Percentiles rank a stretch among this genome's conserved stretches.
phyloP scores from a whole-genome alignment of 805 yeast genomes.

The Cyberlindnera lachancei region DNA sequence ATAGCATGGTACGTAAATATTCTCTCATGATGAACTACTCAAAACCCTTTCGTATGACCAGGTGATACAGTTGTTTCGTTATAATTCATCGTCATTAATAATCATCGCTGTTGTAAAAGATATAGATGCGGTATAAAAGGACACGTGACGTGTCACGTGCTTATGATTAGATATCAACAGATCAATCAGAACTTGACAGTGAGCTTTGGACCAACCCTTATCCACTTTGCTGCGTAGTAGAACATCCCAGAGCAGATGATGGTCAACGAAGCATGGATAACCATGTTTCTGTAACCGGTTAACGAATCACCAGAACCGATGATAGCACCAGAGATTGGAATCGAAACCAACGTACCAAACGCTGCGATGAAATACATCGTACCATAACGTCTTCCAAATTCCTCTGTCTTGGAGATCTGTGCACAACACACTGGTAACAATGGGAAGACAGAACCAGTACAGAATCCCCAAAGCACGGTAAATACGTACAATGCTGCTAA shows the following conservation, averaged over 20 bases:
- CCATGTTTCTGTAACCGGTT: slow-evolving; percentile 1
- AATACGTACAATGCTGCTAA: slow-evolving; percentile 28
- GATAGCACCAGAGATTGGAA: slow-evolving; percentile 43
- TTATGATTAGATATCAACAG: too few relatives aligned
- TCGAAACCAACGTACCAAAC: slow-evolving; percentile 37
- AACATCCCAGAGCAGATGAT: slow-evolving; percentile 1
- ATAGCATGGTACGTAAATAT: too few relatives aligned
- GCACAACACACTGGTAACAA: slow-evolving; percentile 38
- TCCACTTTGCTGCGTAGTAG: background rate
- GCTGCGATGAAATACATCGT: slow-evolving; percentile 53
- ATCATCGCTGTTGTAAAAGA: too few relatives aligned
- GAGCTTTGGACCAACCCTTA: slow-evolving; percentile 4
- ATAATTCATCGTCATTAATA: too few relatives aligned
- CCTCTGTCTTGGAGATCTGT: slow-evolving; percentile 44
- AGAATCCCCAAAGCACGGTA: slow-evolving; percentile 41
- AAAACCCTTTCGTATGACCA: too few relatives aligned
- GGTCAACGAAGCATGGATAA: slow-evolving; percentile 2
- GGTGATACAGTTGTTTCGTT: too few relatives aligned
- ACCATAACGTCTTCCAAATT: slow-evolving; percentile 45
- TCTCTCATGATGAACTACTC: too few relatives aligned
- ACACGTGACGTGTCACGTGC: too few relatives aligned
- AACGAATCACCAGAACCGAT: slow-evolving; percentile 27
- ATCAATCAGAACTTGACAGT: too few relatives aligned
- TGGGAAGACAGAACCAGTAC: slow-evolving; percentile 39
- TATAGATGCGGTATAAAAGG: too few relatives aligned